Evolutionary conservation across 2,329 filamentous ascomycete species (phyloP), one percentile per base, ranked within the genome.

Genomic region (Elsinoe australis): DNA sequence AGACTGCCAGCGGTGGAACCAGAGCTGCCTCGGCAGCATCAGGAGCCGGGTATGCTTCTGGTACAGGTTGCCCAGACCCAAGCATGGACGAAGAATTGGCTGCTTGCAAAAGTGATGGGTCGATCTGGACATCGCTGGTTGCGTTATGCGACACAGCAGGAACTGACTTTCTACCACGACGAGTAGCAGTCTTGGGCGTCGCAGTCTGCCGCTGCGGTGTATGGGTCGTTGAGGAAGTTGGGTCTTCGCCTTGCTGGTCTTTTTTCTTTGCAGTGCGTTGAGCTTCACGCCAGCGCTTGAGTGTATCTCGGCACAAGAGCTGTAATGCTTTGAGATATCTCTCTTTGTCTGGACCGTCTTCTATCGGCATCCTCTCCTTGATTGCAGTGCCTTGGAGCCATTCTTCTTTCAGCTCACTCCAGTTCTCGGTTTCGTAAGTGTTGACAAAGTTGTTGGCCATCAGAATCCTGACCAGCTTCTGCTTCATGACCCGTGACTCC

Each of bases 281-380:
- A 54, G 85, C 81, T 56, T 87, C 82, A 28, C 82, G 76, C 47
- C 84, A 72, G 39, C 86, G 74, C 66, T 89, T 89, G 74, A 86
- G 82, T 14, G 87, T 82, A 64, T 90, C 85, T 45, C 80, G 75
- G 46, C 83, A 83, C 3, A 92, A 67, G 0, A 84, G 71, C 52
- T 89, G 83, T 38, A 89, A 63, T 1, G 83, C 83, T 54, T 77
- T 80, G 26, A 78, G 17, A 36, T 33, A 39, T 39, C 18, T 46
- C 17, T 65, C 58, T 49, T 79, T 71, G 17, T 73, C 67, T 2
- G 75, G 71, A 53, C 82, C 76, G 1, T 69, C 63, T 10, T 71
- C 66, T 2, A 70, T 72, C 0, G 69, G 65, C 86, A 65, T 7
- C 79, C 73, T 5, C 63, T 67, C 50, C 71, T 74, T 12, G 86